Base-by-base conservation (phyloP, 306 rosid species). In the Vigna trinervia region DNA sequence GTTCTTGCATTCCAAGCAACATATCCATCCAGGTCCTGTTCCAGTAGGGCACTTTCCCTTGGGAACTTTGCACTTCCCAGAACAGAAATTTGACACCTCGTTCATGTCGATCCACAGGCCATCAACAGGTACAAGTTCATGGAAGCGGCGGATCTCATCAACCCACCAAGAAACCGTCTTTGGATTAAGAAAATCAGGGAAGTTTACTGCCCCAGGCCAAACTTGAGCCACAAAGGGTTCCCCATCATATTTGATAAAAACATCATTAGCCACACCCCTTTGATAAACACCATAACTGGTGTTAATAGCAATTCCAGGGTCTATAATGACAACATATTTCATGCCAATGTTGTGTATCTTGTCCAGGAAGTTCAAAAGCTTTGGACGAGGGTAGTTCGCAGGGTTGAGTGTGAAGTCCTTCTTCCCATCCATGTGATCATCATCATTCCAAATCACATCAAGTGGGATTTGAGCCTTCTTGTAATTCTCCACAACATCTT, bases 71-170 rank as follows among this genome's bases (percentile, higher is more conserved):
- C 97, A 95, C 84, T 88, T 89, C 22, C 99, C 99, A 8, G 92
- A 81, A 71, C 99, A 95, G 87, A 95, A 92, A 79, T 92, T 95
- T 0, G 97, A 95, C 60, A 70, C 86, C 83, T 92, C 99, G 2
- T 95, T 95, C 99, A 95, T 95, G 93, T 95, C 99, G 69, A 95
- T 90, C 99, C 99, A 95, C 10, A 95, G 86, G 59, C 98, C 98
- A 76, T 95, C 93, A 46, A 92, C 92, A 7, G 99, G 99, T 61
- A 88, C 96, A 36, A 95, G 99, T 76, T 95, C 94, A 77, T 92
- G 99, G 82, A 95, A 95, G 54, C 97, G 96, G 47, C 77, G 86
- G 62, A 95, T 68, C 91, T 95, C 99, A 50, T 95, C 99, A 9
- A 64, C 92, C 97, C 99, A 95, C 97, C 99, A 92, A 19, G 81